Conservation (phyloP, 1,284 basidiomycete genomes). For the Wolfiporia cocos region DNA sequence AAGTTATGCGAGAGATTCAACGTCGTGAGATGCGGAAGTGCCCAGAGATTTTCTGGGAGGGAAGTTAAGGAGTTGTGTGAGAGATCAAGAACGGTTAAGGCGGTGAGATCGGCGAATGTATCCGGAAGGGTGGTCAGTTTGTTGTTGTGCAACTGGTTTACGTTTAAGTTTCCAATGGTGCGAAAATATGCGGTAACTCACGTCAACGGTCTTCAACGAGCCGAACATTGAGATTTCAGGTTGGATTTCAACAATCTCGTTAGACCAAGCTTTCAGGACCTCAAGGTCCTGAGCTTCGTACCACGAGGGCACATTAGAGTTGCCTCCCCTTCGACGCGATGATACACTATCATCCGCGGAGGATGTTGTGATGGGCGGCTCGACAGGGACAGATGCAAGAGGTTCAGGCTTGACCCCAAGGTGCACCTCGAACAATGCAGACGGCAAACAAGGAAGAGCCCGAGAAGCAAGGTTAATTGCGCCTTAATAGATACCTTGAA, state of each 20-base stretch:
- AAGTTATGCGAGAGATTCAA: slow-evolving; percentile 70
- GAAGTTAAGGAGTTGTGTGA: slow-evolving; percentile 61
- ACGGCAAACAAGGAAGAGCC: slow-evolving; percentile 62
- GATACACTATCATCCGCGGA: slow-evolving; percentile 17
- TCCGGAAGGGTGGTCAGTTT: slow-evolving; percentile 53
- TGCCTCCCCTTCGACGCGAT: slow-evolving; percentile 13
- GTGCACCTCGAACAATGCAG: slow-evolving; percentile 74
- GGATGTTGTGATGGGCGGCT: slow-evolving; percentile 44
- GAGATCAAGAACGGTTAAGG: slow-evolving; percentile 58
- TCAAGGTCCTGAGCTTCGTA: slow-evolving; percentile 74
- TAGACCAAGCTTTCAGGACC: slow-evolving; percentile 69
- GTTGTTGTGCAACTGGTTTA: slow-evolving; percentile 64
- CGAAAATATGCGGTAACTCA: slow-evolving; percentile 29
- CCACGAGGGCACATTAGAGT: slow-evolving; percentile 52
- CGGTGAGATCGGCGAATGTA: slow-evolving; percentile 58
- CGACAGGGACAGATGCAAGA: slow-evolving; percentile 54
- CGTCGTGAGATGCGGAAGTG: slow-evolving; percentile 56
- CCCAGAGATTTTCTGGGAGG: slow-evolving; percentile 58
- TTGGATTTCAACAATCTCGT: slow-evolving; percentile 71
- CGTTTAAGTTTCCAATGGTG: neutral
- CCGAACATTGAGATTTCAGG: slow-evolving; percentile 78
- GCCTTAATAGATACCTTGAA: slow-evolving; percentile 36
- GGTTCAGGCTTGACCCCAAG: slow-evolving; percentile 62
- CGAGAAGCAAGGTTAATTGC: slow-evolving; percentile 69
- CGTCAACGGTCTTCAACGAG: slow-evolving; percentile 70